Conservation (phyloP, 192 early-diverging fungal species). For the Borealophlyctis nickersoniae region DNA sequence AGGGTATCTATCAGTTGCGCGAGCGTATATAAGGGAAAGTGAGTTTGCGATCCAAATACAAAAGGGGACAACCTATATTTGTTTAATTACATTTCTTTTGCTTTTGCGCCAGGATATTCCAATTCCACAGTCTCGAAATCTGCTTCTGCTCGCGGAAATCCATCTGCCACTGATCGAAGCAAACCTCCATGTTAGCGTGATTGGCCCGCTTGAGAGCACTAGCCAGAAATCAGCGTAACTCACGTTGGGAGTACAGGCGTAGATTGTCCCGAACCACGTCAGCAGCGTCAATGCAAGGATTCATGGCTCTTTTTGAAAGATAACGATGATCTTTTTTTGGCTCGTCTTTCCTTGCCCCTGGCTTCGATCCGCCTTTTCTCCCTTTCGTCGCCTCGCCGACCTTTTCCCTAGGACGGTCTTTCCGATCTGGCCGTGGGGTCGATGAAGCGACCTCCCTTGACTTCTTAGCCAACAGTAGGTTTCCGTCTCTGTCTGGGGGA, state of each 20-base stretch:
- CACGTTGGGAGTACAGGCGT: slow-evolving; percentile 9
- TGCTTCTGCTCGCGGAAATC: not conserved
- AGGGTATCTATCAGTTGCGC: slow-evolving; percentile 33
- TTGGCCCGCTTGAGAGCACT: not conserved
- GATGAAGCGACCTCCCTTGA: not conserved
- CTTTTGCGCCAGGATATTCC: slow-evolving; percentile 38
- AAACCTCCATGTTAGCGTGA: not conserved
- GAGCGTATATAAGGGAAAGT: too few relatives aligned
- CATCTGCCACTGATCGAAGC: slow-evolving; percentile 2
- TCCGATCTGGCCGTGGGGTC: not conserved
- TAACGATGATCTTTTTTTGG: slow-evolving; percentile 16
- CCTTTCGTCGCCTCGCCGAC: not conserved
- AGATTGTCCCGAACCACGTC: slow-evolving; percentile 6
- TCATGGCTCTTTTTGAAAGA: slow-evolving; percentile 18
- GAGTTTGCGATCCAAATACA: slow-evolving; percentile 31
- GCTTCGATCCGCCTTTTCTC: not conserved
- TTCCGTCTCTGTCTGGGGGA: too few relatives aligned
- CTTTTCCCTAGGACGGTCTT: not conserved
- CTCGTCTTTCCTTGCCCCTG: not conserved
- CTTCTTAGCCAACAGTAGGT: not conserved
- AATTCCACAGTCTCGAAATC: slow-evolving; percentile 30
- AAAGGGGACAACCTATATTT: slow-evolving; percentile 14
- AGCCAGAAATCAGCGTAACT: not conserved
- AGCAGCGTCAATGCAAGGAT: slow-evolving; percentile 23
- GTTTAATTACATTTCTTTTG: slow-evolving; percentile 36